These are phyloP conservation scores for Ormosia emarginata DNA, from an alignment of 306 rosid species.

Conservation along the genomic window DNA sequence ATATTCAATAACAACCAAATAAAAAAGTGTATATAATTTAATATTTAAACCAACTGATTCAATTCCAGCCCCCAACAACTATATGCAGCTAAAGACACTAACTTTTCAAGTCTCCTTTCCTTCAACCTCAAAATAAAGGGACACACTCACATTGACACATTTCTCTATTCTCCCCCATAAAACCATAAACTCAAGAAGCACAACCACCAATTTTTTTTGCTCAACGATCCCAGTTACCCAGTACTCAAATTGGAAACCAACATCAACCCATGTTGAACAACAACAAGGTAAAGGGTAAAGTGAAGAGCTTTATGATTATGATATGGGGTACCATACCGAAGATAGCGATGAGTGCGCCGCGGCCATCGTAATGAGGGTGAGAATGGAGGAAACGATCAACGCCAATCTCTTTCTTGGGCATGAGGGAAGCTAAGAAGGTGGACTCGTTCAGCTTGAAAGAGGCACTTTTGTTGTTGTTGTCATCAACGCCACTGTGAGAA, in stretches of 20 bases:
- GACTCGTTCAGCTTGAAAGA: conserved; percentile 72
- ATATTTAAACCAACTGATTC: not conserved
- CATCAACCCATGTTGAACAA: not conserved
- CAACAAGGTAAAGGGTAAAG: not conserved
- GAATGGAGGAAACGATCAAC: conserved; percentile 83
- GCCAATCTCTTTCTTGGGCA: conserved; percentile 94
- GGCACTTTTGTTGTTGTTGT: conserved; percentile 33
- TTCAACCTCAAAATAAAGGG: not conserved
- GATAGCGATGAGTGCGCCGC: conserved; percentile 81
- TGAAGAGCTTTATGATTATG: not conserved
- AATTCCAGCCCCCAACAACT: not conserved
- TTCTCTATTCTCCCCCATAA: not conserved
- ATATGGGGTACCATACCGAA: conserved; percentile 48
- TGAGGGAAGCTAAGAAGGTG: conserved; percentile 82
- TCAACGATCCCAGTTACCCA: not conserved
- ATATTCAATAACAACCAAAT: not conserved
- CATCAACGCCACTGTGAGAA: conserved; percentile 21
- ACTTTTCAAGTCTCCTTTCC: not conserved
- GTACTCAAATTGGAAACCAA: not conserved
- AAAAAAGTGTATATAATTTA: not conserved
- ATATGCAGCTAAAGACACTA: not conserved
- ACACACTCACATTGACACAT: not conserved
- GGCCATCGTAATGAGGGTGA: conserved; percentile 81
- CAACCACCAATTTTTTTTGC: not conserved
- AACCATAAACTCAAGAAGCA: not conserved